A percentile compares a stretch with the other conserved stretches of the same genome.
Conservation (phyloP, 257 asterid genomes). For the Solanum corneliomulleri region DNA sequence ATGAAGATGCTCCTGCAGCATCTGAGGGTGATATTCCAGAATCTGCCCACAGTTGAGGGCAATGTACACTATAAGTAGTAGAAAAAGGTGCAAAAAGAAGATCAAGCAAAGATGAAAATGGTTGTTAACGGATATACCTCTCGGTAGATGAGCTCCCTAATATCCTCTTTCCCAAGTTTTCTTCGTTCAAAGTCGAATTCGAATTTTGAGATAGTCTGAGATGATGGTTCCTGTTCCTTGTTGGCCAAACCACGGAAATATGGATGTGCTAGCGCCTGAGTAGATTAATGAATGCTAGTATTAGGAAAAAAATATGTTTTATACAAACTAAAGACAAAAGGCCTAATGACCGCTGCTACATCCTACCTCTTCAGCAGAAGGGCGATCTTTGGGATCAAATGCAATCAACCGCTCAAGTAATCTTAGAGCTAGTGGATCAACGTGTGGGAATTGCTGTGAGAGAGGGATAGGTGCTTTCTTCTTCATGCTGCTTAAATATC, state of each 20-base stretch:
- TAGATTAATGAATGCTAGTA: conserved; percentile 1
- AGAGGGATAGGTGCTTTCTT: conserved; percentile 61
- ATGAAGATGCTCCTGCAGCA: conserved; percentile 87
- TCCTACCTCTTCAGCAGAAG: conserved; percentile 78
- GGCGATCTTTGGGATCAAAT: conserved; percentile 90
- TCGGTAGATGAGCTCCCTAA: conserved; percentile 77
- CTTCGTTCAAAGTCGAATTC: conserved; percentile 92
- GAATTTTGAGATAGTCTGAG: conserved; percentile 71
- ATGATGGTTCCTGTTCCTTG: conserved; percentile 81
- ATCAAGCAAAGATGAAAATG: conserved; percentile 5
- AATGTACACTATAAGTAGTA: conserved; percentile 30
- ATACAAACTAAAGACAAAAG: not conserved
- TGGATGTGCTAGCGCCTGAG: conserved; percentile 84
- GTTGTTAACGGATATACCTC: conserved; percentile 46
- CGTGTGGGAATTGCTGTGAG: conserved; percentile 59
- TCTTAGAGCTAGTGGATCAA: conserved; percentile 84
- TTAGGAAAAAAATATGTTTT: not conserved
- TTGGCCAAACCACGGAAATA: conserved; percentile 71
- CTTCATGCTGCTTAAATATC: conserved; percentile 80
- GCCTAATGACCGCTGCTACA: not conserved
- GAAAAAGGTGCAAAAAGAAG: conserved; percentile 2
- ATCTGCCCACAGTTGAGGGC: conserved; percentile 52
- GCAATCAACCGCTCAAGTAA: conserved; percentile 74
- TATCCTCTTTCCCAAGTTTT: conserved; percentile 57
- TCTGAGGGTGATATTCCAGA: conserved; percentile 99